Conservation (phyloP, 2,329 filamentous ascomycete genomes). For the Zopfia rhizophila region DNA sequence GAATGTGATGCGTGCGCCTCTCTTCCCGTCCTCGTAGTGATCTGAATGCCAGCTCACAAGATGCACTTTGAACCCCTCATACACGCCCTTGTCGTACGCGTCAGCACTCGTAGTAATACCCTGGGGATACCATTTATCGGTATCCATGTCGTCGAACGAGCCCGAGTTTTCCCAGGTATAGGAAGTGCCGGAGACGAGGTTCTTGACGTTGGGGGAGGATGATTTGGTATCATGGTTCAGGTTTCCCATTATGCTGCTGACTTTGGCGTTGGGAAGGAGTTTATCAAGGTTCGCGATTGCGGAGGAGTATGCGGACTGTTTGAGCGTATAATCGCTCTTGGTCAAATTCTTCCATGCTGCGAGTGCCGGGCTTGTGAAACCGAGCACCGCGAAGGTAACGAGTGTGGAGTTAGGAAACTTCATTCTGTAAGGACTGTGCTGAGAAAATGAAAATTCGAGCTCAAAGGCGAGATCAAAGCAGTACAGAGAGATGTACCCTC, state of each 20-base stretch:
- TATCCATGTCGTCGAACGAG: constrained; percentile 21
- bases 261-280: constrained; percentile 19
- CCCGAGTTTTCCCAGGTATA: constrained; percentile 18
- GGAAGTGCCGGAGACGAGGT: constrained; percentile 17
- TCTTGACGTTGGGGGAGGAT: constrained; percentile 15
- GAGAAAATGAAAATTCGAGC: too few relatives aligned
- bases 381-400: constrained; percentile 1
- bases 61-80: constrained; percentile 20
- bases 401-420: too few relatives aligned
- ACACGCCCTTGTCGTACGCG: constrained; percentile 18
- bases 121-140: constrained; percentile 25
- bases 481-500: too few relatives aligned
- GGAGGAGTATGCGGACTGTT: constrained; percentile 15
- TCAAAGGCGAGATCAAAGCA: too few relatives aligned
- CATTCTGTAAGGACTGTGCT: too few relatives aligned
- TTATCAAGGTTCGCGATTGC: constrained; percentile 20
- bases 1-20: constrained; percentile 23
- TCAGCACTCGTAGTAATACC: constrained; percentile 25
- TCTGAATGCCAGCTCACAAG: constrained; percentile 27
- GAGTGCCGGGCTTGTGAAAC: not conserved
- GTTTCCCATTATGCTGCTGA: constrained; percentile 16
- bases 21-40: constrained; percentile 22
- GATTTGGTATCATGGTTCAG: constrained; percentile 21
- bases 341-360: constrained; percentile 26
- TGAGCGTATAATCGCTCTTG: constrained; percentile 15